Evolutionary conservation across 2,329 filamentous ascomycete species (phyloP).

Genomic region (Albifimbria verrucaria): DNA sequence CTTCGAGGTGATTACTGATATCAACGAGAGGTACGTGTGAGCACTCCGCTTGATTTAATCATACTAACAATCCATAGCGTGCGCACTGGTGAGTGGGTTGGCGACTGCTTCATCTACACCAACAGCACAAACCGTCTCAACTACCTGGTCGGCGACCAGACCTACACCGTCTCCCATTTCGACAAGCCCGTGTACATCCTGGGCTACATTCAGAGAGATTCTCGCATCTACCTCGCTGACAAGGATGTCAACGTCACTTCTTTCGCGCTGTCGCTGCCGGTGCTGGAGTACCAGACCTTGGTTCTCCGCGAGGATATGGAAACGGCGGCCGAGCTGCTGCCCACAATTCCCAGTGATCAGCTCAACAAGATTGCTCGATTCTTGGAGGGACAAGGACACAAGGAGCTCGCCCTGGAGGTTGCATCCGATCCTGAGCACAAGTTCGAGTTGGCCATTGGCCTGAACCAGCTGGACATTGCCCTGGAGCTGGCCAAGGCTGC

Average conservation of each 20-base stretch:
- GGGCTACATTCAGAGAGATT: slow-evolving; percentile 92
- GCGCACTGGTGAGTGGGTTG: slow-evolving; percentile 94
- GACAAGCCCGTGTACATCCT: slow-evolving; percentile 93
- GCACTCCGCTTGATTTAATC: fast-evolving
- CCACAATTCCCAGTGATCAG: slow-evolving; percentile 83
- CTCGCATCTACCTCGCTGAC: slow-evolving; percentile 90
- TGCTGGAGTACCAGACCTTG: slow-evolving; percentile 95
- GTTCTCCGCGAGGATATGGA: slow-evolving; percentile 94
- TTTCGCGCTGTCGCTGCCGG: slow-evolving; percentile 84
- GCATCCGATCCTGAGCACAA: slow-evolving; percentile 95
- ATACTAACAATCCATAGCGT: slow-evolving; percentile 52
- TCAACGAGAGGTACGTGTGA: slow-evolving; percentile 71
- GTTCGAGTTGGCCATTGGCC: slow-evolving; percentile 82
- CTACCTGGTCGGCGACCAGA: slow-evolving; percentile 96
- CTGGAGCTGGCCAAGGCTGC: slow-evolving; percentile 79
- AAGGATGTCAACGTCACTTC: slow-evolving; percentile 93
- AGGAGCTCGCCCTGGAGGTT: slow-evolving; percentile 90
- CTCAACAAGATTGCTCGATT: slow-evolving; percentile 98
- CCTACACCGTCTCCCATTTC: slow-evolving; percentile 95
- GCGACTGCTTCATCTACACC: slow-evolving; percentile 98
- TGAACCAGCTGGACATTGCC: slow-evolving; percentile 82
- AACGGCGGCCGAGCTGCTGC: slow-evolving; percentile 78
- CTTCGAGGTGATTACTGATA: slow-evolving; percentile 94
- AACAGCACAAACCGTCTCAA: slow-evolving; percentile 95
- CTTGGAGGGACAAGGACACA: slow-evolving; percentile 94